Evolutionary conservation across 331 rosid genomes (phyloP), one percentile per base, ranked within the genome.

Genomic region (Phaseolus coccineus): DNA sequence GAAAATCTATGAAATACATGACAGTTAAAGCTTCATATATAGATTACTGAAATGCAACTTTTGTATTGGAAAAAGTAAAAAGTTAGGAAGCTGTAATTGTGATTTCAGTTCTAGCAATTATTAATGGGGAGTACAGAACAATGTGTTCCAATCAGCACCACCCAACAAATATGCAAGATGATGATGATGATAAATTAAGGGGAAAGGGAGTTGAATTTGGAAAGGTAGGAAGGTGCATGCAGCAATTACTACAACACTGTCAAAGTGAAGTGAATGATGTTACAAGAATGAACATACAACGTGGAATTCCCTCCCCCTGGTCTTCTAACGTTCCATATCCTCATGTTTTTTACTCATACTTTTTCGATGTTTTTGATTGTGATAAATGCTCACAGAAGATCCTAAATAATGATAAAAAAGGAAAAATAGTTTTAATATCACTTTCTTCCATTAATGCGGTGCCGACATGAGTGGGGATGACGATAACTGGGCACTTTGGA

Each of bases 201-300:
- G 19, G 42, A 61, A 61, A 61, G 42, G 67, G 67, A 61, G 1
- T 61, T 61, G 42, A 61, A 61, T 61, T 13, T 28, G 42, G 44
- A 61, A 61, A 61, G 39, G 39, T 59, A 0, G 44, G 22, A 15
- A 61, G 67, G 68, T 61, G 68, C 47, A 42, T 42, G 47, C 39
- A 30, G 22, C 40, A 61, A 28, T 61, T 42, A 40, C 15, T 46
- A 46, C 1, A 0, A 61, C 12, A 30, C 0, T 27, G 19, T 8
- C 66, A 13, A 58, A 13, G 66, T 59, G 66, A 59, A 28, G 42
- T 37, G 9, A 37, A 37, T 59, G 66, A 59, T 59, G 39, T 59
- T 59, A 59, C 40, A 27, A 59, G 19, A 14, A 59, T 28, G 22
- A 19, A 19, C 22, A 19, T 19, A 28, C 19, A 28, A 30, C 9